phyloP scores from a whole-genome alignment of 257 asterid genomes.

The Forsythia suspensa region DNA sequence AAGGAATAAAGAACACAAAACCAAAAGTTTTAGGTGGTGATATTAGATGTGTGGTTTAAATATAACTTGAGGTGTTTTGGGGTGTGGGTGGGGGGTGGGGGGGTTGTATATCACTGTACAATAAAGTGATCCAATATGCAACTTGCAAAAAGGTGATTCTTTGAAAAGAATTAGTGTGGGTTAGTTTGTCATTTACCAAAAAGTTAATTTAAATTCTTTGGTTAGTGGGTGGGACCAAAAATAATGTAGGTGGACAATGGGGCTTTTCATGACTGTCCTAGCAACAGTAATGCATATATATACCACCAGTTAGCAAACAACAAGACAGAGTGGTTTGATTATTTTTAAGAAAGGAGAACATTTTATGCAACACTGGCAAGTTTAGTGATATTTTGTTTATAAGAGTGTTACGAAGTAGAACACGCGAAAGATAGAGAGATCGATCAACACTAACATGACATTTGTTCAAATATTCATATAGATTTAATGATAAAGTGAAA shows the following conservation, averaged over 20 bases:
- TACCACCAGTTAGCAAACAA: conserved; percentile 13
- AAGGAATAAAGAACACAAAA: conserved; percentile 32
- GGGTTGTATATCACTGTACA: conserved; percentile 36
- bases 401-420: not conserved
- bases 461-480: not conserved
- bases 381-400: too few species aligned
- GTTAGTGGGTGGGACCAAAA: conserved; percentile 42
- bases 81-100: not conserved
- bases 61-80: too few species aligned
- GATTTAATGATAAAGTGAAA: not conserved
- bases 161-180: conserved; percentile 43
- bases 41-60: too few species aligned
- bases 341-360: not conserved
- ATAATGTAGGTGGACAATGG: conserved; percentile 20
- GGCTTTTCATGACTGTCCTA: conserved; percentile 17
- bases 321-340: conserved; percentile 14
- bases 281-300: conserved; percentile 18
- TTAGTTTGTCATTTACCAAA: conserved; percentile 47
- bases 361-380: not conserved
- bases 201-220: conserved; percentile 27
- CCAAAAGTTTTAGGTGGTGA: not conserved
- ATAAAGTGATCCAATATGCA: conserved; percentile 40
- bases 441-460: not conserved
- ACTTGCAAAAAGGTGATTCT: conserved; percentile 42
- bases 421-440: not conserved